Conservation (phyloP, 1,139 yeast species). For the Saccharomycopsis hybrid region DNA sequence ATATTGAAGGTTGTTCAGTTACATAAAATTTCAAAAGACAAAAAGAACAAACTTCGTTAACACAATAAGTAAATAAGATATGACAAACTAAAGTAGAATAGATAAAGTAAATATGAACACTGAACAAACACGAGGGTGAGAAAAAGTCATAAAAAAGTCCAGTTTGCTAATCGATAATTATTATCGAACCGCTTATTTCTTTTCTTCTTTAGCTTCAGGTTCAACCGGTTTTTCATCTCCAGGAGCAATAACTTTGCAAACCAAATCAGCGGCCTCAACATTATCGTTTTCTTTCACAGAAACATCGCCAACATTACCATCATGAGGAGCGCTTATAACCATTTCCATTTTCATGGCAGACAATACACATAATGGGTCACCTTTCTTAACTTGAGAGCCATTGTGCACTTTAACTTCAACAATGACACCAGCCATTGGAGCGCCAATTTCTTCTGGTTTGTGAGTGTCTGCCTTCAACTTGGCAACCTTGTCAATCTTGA, state of each 20-base stretch:
- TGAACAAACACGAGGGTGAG: too few relatives aligned
- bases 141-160: too few relatives aligned
- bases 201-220: slow-evolving; percentile 2
- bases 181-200: too few relatives aligned
- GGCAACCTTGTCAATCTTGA: slow-evolving; percentile 74
- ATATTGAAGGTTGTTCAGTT: too few relatives aligned
- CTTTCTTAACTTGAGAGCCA: slow-evolving; percentile 88
- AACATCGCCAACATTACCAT: slow-evolving; percentile 76
- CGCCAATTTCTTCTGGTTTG: slow-evolving; percentile 90
- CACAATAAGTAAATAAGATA: too few relatives aligned
- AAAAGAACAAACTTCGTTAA: too few relatives aligned
- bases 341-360: slow-evolving; percentile 99
- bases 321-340: slow-evolving; percentile 90
- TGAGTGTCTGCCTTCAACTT: slow-evolving; percentile 86
- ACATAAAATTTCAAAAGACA: too few relatives aligned
- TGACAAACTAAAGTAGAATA: too few relatives aligned
- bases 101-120: too few relatives aligned
- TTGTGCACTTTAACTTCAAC: slow-evolving; percentile 88
- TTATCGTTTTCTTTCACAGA: slow-evolving; percentile 85
- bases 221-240: too few relatives aligned
- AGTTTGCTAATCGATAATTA: too few relatives aligned
- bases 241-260: slow-evolving; percentile 29
- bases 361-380: slow-evolving; percentile 90
- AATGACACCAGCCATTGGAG: slow-evolving; percentile 99
- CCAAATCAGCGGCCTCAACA: slow-evolving; percentile 86